Percentiles rank a stretch among this genome's conserved stretches.
These are phyloP conservation scores for Yarrowia sp. DNA, from an alignment of 805 yeast species.

Conservation along the genomic window DNA sequence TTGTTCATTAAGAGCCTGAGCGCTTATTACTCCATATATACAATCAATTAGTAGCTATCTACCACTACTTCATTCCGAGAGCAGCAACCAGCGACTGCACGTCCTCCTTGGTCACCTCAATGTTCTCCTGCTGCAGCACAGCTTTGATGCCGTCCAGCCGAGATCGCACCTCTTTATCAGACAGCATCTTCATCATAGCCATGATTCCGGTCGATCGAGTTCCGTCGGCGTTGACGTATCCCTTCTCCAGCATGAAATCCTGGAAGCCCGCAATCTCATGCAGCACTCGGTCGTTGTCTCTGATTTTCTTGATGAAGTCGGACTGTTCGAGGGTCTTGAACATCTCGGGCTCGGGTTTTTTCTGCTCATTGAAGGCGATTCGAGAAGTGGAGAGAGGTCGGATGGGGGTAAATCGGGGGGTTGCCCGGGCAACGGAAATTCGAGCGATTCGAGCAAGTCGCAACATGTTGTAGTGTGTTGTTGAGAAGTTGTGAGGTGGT, in stretches of 20 bases:
- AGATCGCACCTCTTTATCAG: conserved; percentile 35
- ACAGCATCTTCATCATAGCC: conserved; percentile 35
- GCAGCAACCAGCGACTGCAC: conserved; percentile 27
- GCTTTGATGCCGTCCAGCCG: conserved; percentile 30
- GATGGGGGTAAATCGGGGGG: not conserved
- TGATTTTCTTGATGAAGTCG: conserved; percentile 7
- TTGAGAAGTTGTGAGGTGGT: not conserved
- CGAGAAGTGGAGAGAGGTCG: not conserved
- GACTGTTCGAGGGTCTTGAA: conserved; percentile 3
- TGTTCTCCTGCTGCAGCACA: conserved; percentile 31
- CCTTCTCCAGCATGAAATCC: conserved; percentile 25
- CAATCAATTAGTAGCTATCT: no score
- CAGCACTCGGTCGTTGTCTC: conserved; percentile 9
- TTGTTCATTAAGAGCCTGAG: no score
- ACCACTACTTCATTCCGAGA: conserved; percentile 12
- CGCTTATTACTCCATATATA: no score
- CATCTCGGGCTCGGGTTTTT: conserved; percentile 21
- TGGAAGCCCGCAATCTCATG: conserved; percentile 23
- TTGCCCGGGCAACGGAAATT: not conserved
- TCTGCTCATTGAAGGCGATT: not conserved
- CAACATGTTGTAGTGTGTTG: not conserved
- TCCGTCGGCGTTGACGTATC: conserved; percentile 22
- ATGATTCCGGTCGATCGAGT: conserved; percentile 24
- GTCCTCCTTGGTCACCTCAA: conserved; percentile 32
- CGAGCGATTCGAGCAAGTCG: conserved; percentile 21